Conservation (phyloP, 805 yeast species). For the Metschnikowia drakensbergensis region DNA sequence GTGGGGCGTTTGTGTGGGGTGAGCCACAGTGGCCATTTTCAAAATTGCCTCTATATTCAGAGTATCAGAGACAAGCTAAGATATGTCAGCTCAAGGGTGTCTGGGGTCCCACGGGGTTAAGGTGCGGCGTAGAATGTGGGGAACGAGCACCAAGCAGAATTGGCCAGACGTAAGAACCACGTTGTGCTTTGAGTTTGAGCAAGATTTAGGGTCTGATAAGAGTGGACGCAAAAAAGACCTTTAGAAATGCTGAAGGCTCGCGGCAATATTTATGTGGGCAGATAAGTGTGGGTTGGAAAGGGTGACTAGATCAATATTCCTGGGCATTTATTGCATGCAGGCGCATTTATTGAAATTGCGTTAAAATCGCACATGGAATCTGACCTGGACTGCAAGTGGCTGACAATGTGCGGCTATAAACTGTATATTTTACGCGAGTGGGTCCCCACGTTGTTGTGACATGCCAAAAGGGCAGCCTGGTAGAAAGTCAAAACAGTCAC, state of each 20-base stretch:
- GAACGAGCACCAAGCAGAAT: background rate
- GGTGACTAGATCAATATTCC: slow-evolving; percentile 4
- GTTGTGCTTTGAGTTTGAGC: no score
- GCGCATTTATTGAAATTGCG: background rate
- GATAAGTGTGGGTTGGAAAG: background rate
- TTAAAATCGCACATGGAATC: background rate
- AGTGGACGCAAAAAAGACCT: background rate
- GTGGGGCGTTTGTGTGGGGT: slow-evolving; percentile 5
- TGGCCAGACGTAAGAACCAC: background rate
- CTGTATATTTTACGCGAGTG: background rate
- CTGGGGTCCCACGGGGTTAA: background rate
- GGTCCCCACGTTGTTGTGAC: background rate
- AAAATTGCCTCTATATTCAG: background rate
- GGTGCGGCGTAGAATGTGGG: slow-evolving; percentile 1
- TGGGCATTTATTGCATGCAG: slow-evolving; percentile 4
- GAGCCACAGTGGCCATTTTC: slow-evolving; percentile 8
- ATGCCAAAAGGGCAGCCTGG: no score
- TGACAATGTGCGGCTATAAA: slow-evolving; percentile 1
- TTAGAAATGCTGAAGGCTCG: background rate
- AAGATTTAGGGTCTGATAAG: background rate
- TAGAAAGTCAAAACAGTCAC: no score
- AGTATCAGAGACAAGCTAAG: background rate
- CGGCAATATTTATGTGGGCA: background rate
- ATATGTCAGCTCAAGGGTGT: background rate
- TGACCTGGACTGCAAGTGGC: background rate